These are phyloP conservation scores for Didymella glomerata DNA, from an alignment of 2,329 filamentous ascomycete species.

Conservation along the genomic window DNA sequence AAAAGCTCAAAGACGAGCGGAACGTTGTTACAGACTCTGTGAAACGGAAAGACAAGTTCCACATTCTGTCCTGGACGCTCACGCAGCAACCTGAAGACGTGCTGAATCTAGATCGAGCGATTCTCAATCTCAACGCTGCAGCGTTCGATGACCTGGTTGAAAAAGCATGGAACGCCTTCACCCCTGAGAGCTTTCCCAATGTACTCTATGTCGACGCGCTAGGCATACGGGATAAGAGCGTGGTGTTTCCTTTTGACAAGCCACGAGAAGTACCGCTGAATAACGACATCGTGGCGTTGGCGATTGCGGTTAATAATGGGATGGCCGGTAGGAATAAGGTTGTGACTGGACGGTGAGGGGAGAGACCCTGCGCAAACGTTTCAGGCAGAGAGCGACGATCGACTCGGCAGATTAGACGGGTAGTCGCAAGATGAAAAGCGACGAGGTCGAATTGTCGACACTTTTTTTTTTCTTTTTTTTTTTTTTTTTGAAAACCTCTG, in stretches of 20 bases:
- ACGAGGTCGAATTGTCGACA: background rate
- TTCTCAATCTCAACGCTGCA: slow-evolving; percentile 43
- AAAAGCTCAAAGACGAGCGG: slow-evolving; percentile 46
- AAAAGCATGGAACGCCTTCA: slow-evolving; percentile 46
- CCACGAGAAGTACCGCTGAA: slow-evolving; percentile 32
- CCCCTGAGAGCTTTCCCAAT: slow-evolving; percentile 47
- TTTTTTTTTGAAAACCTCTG: background rate
- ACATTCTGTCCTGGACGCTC: slow-evolving; percentile 50
- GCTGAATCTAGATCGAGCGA: slow-evolving; percentile 44
- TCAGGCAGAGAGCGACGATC: background rate
- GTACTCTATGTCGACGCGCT: slow-evolving; percentile 49
- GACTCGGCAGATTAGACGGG: background rate
- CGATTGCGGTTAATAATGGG: slow-evolving; percentile 50
- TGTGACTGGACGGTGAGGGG: slow-evolving; percentile 30
- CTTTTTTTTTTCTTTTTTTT: no score
- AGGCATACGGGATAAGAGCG: slow-evolving; percentile 44
- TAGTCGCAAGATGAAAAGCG: background rate
- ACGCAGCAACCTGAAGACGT: slow-evolving; percentile 48
- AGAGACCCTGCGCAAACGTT: background rate
- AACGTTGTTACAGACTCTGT: slow-evolving; percentile 36
- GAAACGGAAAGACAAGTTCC: slow-evolving; percentile 44
- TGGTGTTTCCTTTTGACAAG: slow-evolving; percentile 44
- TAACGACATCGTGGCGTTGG: slow-evolving; percentile 44
- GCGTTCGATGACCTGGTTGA: slow-evolving; percentile 46
- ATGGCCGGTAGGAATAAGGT: slow-evolving; percentile 42